phyloP scores from a whole-genome alignment of 2,329 filamentous ascomycete genomes.

The Calonectria henricotiae region DNA sequence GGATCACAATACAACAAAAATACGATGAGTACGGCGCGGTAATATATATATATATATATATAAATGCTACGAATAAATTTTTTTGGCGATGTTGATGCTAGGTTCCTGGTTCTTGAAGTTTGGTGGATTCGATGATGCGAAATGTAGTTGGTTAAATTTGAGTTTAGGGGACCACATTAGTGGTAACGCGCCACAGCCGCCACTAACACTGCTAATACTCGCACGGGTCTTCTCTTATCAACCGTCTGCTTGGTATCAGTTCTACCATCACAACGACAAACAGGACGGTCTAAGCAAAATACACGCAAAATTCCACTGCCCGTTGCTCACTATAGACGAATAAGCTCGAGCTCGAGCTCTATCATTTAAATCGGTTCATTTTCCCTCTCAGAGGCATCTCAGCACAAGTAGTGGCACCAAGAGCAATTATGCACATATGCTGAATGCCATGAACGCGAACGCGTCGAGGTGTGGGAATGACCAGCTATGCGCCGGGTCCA shows the following conservation, averaged over 20 bases:
- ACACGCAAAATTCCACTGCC: background rate
- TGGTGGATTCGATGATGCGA: too few species aligned
- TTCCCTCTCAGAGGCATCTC: too few species aligned
- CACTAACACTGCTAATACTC: background rate
- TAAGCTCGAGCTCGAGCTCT: background rate
- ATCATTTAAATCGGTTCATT: too few species aligned
- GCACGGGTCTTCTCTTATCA: background rate
- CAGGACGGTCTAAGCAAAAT: background rate
- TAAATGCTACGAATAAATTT: too few species aligned
- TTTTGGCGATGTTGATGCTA: background rate
- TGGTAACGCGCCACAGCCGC: background rate
- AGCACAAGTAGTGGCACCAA: too few species aligned
- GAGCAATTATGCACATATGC: background rate
- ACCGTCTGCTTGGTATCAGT: background rate
- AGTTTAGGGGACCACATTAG: background rate
- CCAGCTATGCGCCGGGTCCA: background rate
- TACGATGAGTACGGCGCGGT: too few species aligned
- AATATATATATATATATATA: too few species aligned
- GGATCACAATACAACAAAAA: too few species aligned
- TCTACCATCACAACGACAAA: background rate
- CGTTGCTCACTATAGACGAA: background rate
- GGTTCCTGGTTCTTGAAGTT: background rate
- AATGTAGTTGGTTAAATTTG: too few species aligned
- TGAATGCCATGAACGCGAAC: slow-evolving; percentile 6
- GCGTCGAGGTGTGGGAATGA: background rate